phyloP scores from a whole-genome alignment of 768 basidiomycete species.

The Lentinus tigrinus region DNA sequence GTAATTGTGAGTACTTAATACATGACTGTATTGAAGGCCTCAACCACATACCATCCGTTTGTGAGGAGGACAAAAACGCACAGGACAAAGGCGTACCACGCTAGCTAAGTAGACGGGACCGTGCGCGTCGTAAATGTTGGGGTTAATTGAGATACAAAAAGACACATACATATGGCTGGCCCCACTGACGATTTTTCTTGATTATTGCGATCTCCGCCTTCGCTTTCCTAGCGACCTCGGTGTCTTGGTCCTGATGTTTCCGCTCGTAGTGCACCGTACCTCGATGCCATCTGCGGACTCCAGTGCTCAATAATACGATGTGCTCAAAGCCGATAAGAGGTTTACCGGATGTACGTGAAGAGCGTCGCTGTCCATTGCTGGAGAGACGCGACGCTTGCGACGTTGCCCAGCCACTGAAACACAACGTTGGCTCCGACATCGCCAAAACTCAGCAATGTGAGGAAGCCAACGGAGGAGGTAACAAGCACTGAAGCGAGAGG shows the following conservation, averaged over 20 bases:
- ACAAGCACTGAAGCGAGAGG: slow-evolving; percentile 20
- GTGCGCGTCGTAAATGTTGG: too few species aligned
- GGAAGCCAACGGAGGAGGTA: slow-evolving; percentile 17
- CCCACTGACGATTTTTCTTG: slow-evolving; percentile 21
- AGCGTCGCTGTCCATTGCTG: slow-evolving; percentile 26
- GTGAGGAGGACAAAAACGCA: slow-evolving; percentile 27
- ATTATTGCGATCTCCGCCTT: slow-evolving; percentile 20
- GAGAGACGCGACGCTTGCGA: slow-evolving; percentile 25
- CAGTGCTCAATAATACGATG: too few species aligned
- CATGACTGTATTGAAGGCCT: too few species aligned
- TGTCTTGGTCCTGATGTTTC: slow-evolving; percentile 1
- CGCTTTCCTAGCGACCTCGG: slow-evolving; percentile 3
- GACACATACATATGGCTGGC: slow-evolving; percentile 27
- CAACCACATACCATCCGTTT: slow-evolving; percentile 27
- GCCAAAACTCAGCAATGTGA: slow-evolving; percentile 16
- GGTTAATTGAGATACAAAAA: too few species aligned
- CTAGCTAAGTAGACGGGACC: too few species aligned
- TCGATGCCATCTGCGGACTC: slow-evolving; percentile 21
- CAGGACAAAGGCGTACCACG: slow-evolving; percentile 25
- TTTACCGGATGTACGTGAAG: slow-evolving; percentile 26
- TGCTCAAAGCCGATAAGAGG: too few species aligned
- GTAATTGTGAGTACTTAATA: too few species aligned
- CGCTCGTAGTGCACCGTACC: slow-evolving; percentile 25
- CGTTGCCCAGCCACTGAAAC: slow-evolving; percentile 21
- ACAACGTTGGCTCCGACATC: slow-evolving; percentile 8